Conservation (phyloP, 306 rosid species). For the Begonia peltatifolia region DNA sequence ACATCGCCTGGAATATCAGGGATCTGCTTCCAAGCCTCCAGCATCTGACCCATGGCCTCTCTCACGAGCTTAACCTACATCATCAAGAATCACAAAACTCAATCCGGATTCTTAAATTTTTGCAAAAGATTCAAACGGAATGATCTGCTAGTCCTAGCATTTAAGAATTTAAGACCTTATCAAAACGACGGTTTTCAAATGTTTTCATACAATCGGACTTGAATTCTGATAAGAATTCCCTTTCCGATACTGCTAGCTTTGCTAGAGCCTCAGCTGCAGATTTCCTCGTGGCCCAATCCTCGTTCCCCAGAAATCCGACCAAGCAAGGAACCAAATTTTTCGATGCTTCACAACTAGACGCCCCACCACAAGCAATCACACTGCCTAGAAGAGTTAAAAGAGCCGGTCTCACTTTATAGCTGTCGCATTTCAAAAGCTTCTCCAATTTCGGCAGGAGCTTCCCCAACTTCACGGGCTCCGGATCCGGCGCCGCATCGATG, state of each 20-base stretch:
- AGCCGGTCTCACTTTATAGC: slow-evolving; percentile 76
- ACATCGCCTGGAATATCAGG: slow-evolving; percentile 67
- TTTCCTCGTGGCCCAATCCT: slow-evolving; percentile 86
- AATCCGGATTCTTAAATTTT: neutral
- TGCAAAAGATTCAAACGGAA: neutral
- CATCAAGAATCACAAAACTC: slow-evolving; percentile 9
- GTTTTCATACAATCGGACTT: slow-evolving; percentile 49
- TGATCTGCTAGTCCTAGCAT: neutral
- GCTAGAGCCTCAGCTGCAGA: slow-evolving; percentile 72
- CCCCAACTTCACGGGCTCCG: slow-evolving; percentile 54
- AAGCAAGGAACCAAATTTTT: slow-evolving; percentile 56
- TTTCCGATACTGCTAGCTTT: slow-evolving; percentile 50
- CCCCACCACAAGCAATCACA: slow-evolving; percentile 50
- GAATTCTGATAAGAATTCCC: slow-evolving; percentile 49
- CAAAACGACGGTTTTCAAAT: slow-evolving; percentile 66
- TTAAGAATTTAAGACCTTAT: slow-evolving; percentile 36
- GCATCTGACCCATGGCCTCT: slow-evolving; percentile 82
- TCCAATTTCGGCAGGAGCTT: slow-evolving; percentile 72
- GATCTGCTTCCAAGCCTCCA: slow-evolving; percentile 83
- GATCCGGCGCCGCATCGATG: slow-evolving; percentile 58
- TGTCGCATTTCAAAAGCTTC: slow-evolving; percentile 54
- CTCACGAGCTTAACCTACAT: slow-evolving; percentile 74
- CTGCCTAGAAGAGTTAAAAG: slow-evolving; percentile 54
- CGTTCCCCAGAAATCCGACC: slow-evolving; percentile 40
- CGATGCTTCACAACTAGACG: slow-evolving; percentile 33